Evolutionary conservation across 305 asterid species (phyloP).

Genomic region (Rubia peregrina): DNA sequence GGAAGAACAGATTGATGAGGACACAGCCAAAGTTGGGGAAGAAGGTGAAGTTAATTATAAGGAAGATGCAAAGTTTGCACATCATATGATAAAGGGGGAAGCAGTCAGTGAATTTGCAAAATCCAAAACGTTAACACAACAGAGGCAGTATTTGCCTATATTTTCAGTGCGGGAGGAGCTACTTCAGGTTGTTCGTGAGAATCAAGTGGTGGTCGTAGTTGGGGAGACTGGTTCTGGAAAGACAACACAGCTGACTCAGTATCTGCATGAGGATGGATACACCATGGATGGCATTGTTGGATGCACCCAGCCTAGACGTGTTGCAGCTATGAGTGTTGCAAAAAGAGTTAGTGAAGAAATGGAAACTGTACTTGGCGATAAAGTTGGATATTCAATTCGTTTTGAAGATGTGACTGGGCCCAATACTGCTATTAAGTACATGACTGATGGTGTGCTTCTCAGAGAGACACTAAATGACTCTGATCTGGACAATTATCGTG

Average conservation of each 20-base stretch:
- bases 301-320: slow-evolving; percentile 99
- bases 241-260: slow-evolving; percentile 98
- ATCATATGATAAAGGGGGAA: slow-evolving; percentile 74
- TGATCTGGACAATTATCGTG: slow-evolving; percentile 86
- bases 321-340: slow-evolving; percentile 99
- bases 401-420: slow-evolving; percentile 97
- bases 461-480: slow-evolving; percentile 94
- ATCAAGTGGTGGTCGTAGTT: slow-evolving; percentile 92
- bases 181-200: slow-evolving; percentile 92
- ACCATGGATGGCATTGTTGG: slow-evolving; percentile 70
- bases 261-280: slow-evolving; percentile 86
- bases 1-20: slow-evolving; percentile 97
- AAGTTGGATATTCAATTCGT: slow-evolving; percentile 97
- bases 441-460: slow-evolving; percentile 99
- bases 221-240: slow-evolving; percentile 99
- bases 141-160: slow-evolving; percentile 87
- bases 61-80: slow-evolving; percentile 90
- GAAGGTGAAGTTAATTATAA: slow-evolving; percentile 95
- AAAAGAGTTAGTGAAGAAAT: slow-evolving; percentile 98
- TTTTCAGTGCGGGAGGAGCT: slow-evolving; percentile 92
- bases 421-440: slow-evolving; percentile 87
- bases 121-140: slow-evolving; percentile 70
- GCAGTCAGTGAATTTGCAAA: slow-evolving; percentile 81
- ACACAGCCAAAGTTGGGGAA: slow-evolving; percentile 91
- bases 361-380: slow-evolving; percentile 88